Evolutionary conservation across 495 filamentous ascomycete genomes (phyloP).

Genomic region (Geopyxis carbonaria): DNA sequence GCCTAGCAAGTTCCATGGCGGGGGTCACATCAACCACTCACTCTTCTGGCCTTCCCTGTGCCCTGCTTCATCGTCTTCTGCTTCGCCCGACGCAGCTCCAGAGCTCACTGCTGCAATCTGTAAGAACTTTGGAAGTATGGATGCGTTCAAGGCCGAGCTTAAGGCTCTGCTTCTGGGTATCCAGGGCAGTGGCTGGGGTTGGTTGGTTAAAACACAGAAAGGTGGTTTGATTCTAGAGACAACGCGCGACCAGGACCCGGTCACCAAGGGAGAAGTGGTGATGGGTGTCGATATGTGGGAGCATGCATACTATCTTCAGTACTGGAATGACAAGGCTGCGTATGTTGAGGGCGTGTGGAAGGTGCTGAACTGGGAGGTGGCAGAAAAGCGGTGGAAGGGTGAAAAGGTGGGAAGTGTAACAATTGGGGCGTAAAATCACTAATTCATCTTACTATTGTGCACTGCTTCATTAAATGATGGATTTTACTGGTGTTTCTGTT

Average conservation of each 20-base stretch:
- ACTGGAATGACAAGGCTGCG: slow-evolving; percentile 93
- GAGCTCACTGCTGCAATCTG: slow-evolving; percentile 51
- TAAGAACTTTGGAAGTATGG: slow-evolving; percentile 55
- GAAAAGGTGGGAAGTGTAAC: background rate
- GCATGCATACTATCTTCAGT: slow-evolving; percentile 59
- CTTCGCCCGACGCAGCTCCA: slow-evolving; percentile 35
- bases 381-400: slow-evolving; percentile 55
- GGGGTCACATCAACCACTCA: slow-evolving; percentile 84
- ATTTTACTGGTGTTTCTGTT: too few relatives aligned
- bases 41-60: slow-evolving; percentile 91
- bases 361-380: slow-evolving; percentile 91
- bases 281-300: slow-evolving; percentile 97
- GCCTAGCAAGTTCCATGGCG: slow-evolving; percentile 16
- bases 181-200: slow-evolving; percentile 90
- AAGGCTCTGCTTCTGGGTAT: slow-evolving; percentile 65
- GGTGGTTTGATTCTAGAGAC: slow-evolving; percentile 61
- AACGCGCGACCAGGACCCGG: slow-evolving; percentile 82
- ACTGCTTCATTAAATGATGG: too few relatives aligned
- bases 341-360: slow-evolving; percentile 95
- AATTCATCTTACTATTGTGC: too few relatives aligned
- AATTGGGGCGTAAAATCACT: too few relatives aligned
- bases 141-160: slow-evolving; percentile 58
- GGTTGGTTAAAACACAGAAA: slow-evolving; percentile 79
- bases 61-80: slow-evolving; percentile 33
- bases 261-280: slow-evolving; percentile 62